Conservation (phyloP, 306 rosid species). For the Cyamopsis tetragonoloba region DNA sequence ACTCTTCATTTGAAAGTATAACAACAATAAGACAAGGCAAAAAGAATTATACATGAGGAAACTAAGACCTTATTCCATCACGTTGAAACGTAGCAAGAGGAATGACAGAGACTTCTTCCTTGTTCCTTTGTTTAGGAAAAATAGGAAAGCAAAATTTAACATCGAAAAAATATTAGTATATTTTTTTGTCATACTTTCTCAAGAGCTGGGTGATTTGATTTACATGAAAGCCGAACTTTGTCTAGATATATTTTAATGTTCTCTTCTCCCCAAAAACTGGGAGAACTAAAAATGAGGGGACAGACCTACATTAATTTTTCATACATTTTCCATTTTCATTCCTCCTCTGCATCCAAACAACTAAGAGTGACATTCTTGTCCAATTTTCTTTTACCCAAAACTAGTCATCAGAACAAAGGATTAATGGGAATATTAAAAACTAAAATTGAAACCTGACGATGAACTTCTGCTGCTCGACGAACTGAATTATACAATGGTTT, state of each 20-base stretch:
- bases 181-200: background rate
- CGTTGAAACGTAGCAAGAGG: background rate
- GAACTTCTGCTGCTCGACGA: slow-evolving; percentile 98
- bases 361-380: background rate
- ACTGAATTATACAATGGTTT: slow-evolving; percentile 87
- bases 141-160: background rate
- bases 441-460: slow-evolving; percentile 78
- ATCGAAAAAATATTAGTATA: background rate
- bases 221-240: slow-evolving; percentile 1
- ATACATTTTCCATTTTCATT: slow-evolving; percentile 6
- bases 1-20: slow-evolving; percentile 1
- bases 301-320: background rate
- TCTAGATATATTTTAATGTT: background rate
- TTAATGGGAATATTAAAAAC: slow-evolving; percentile 20
- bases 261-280: background rate
- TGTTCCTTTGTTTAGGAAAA: background rate
- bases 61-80: background rate
- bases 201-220: background rate
- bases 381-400: slow-evolving; percentile 1
- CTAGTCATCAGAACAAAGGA: slow-evolving; percentile 12
- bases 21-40: background rate
- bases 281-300: background rate
- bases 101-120: background rate
- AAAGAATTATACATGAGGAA: background rate
- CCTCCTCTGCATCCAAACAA: slow-evolving; percentile 8